These are phyloP conservation scores for Pythium vanterpoolii DNA, from an alignment of 352 stramenopile species.

Conservation along the genomic window DNA sequence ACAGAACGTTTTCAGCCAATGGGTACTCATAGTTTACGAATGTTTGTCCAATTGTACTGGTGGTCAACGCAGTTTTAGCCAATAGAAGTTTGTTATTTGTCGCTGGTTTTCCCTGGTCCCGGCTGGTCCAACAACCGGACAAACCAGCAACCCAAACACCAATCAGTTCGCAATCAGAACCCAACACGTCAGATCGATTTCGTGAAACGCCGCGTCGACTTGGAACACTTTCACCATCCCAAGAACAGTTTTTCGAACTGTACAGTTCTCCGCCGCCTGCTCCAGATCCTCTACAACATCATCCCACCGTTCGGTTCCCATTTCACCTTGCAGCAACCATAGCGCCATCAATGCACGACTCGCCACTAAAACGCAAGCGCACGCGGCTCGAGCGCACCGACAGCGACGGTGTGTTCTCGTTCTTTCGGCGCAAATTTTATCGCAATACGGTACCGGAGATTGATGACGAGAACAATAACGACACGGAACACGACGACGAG, in stretches of 20 bases:
- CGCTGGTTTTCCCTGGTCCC: background rate
- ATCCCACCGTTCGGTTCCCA: background rate
- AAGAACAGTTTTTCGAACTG: background rate
- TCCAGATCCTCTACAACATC: no score
- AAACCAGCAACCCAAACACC: constrained; percentile 4
- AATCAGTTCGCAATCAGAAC: constrained; percentile 1
- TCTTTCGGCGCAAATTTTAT: constrained; percentile 12
- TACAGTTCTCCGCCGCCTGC: no score
- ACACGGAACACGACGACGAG: constrained; percentile 2
- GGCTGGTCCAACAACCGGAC: background rate
- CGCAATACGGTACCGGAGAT: background rate
- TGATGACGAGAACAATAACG: constrained; percentile 10
- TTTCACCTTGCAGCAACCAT: background rate
- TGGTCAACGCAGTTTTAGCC: background rate
- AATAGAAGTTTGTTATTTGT: background rate
- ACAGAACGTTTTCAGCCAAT: constrained; percentile 5
- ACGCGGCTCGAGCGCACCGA: constrained; percentile 13
- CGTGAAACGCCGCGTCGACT: background rate
- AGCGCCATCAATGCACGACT: background rate
- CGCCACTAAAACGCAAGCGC: constrained; percentile 16
- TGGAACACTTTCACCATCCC: background rate
- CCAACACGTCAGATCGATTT: background rate
- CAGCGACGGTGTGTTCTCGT: constrained; percentile 16
- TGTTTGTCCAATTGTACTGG: background rate
- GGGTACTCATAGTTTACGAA: background rate